Evolutionary conservation across 345 rosid genomes (phyloP).

Genomic region (Punica granatum): DNA sequence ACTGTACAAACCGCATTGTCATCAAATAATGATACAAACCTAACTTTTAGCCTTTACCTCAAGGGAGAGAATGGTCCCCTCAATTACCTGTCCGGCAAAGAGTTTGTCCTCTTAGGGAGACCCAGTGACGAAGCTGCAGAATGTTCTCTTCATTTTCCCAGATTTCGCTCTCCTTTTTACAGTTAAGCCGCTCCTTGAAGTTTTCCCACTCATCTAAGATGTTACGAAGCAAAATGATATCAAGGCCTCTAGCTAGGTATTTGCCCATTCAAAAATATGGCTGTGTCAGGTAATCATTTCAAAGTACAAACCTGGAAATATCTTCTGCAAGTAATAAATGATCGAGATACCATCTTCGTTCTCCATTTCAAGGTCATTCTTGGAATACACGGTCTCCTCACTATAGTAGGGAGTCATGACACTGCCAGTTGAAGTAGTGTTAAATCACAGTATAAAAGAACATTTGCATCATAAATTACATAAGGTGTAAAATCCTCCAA

Average conservation of each 20-base stretch:
- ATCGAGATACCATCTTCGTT: conserved; percentile 97
- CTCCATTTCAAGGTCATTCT: conserved; percentile 82
- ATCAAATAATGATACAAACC: background rate
- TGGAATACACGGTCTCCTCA: conserved; percentile 93
- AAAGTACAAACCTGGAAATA: conserved; percentile 64
- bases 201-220: conserved; percentile 92
- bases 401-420: conserved; percentile 96
- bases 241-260: background rate
- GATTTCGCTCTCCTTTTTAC: conserved; percentile 60
- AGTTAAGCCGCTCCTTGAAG: conserved; percentile 78
- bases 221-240: background rate
- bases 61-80: conserved; percentile 1
- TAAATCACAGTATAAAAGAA: background rate
- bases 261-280: background rate
- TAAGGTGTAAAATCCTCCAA: too few species aligned
- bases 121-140: conserved; percentile 97
- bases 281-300: background rate
- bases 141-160: conserved; percentile 91
- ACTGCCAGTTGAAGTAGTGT: conserved; percentile 31
- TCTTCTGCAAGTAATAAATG: conserved; percentile 90
- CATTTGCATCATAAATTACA: too few species aligned
- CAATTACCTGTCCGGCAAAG: conserved; percentile 79
- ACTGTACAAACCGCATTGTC: conserved; percentile 38
- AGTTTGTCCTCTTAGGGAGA: conserved; percentile 92
- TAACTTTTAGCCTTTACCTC: background rate